Evolutionary conservation across 148 eudicot species (phyloP).

Genomic region (Cornus kousa): DNA sequence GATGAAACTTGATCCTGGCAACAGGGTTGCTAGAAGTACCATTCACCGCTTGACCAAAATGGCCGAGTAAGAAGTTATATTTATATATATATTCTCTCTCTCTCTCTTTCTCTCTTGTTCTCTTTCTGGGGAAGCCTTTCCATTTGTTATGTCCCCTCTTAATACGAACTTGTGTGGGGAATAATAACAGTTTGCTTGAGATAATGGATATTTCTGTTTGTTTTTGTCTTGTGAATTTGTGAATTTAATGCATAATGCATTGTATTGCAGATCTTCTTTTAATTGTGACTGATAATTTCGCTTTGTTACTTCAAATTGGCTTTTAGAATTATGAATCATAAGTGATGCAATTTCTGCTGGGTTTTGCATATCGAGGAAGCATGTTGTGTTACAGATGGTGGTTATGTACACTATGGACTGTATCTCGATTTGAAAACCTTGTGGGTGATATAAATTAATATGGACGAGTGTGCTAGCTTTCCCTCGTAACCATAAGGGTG

Average conservation of each 20-base stretch:
- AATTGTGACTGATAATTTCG: constrained; percentile 3
- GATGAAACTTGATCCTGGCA: constrained; percentile 87
- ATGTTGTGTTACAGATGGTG: not conserved
- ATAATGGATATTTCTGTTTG: not conserved
- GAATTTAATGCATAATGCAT: constrained; percentile 19
- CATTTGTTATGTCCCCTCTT: constrained; percentile 15
- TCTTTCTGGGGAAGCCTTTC: constrained; percentile 7
- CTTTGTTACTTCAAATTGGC: not conserved
- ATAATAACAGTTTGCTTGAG: constrained; percentile 4
- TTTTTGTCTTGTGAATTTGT: constrained; percentile 3
- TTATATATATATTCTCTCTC: no score
- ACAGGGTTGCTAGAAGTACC: constrained; percentile 91
- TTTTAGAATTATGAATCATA: not conserved
- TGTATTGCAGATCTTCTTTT: constrained; percentile 7
- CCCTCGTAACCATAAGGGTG: not conserved
- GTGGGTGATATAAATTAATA: not conserved
- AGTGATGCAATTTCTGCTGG: not conserved
- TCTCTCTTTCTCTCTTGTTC: no score
- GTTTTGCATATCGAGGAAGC: not conserved
- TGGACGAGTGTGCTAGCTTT: no score
- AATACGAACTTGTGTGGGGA: not conserved
- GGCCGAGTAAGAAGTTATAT: constrained; percentile 48
- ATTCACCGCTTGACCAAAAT: constrained; percentile 86
- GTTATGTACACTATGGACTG: not conserved
- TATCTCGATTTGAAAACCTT: not conserved